A percentile compares a stretch with the other conserved stretches of the same genome.
Conservation (phyloP, 306 rosid genomes). For the Pueraria montana region DNA sequence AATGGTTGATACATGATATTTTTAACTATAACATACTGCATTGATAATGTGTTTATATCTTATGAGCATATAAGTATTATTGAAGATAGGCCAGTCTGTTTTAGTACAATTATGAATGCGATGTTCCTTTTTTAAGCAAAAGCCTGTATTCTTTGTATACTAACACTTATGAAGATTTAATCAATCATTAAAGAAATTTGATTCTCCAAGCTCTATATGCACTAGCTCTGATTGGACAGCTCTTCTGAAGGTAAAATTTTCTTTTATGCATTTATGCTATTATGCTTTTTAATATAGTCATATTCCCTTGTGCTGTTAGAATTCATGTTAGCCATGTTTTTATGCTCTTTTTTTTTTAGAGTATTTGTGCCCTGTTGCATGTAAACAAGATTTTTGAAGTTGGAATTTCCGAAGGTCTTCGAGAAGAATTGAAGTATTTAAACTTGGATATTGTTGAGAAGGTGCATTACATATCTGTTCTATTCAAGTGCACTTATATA, state of each 20-base stretch:
- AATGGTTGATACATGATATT: conserved; percentile 33
- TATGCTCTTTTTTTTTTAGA: conserved; percentile 55
- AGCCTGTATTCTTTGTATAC: conserved; percentile 30
- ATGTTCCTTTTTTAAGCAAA: conserved; percentile 38
- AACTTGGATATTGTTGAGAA: conserved; percentile 81
- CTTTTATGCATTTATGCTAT: conserved; percentile 25
- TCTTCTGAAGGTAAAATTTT: conserved; percentile 72
- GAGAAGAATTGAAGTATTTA: conserved; percentile 70
- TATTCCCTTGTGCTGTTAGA: conserved; percentile 13
- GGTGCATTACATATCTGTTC: conserved; percentile 60
- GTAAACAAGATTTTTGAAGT: conserved; percentile 94
- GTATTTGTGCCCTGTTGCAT: conserved; percentile 89
- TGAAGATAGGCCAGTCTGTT: conserved; percentile 41
- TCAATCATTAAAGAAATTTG: conserved; percentile 75
- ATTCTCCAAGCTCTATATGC: conserved; percentile 89
- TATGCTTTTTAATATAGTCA: conserved; percentile 35
- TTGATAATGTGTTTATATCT: conserved; percentile 2
- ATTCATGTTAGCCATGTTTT: conserved; percentile 8
- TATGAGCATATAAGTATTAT: neutral
- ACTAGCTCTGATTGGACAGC: conserved; percentile 89
- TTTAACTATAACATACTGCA: conserved; percentile 21
- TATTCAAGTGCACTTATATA: conserved; percentile 44
- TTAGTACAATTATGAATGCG: conserved; percentile 39
- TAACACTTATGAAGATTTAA: conserved; percentile 39
- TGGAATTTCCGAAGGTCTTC: conserved; percentile 91